Evolutionary conservation across 1,139 yeast genomes (phyloP), one percentile per base, ranked within the genome.

Genomic region (Pichia inconspicua): DNA sequence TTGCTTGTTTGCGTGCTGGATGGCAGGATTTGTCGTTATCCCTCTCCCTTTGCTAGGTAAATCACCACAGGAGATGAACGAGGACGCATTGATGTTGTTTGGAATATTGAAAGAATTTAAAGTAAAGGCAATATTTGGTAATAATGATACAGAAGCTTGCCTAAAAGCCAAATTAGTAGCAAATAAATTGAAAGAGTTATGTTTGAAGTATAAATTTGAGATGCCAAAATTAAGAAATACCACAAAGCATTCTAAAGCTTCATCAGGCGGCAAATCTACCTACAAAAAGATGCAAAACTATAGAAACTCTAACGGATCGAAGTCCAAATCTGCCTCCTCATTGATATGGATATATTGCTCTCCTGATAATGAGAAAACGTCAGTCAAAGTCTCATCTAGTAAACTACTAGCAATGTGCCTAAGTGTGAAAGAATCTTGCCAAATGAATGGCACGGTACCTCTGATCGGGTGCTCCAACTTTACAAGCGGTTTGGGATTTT

Each of bases 381-480:
- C 85, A 0, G 82, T 84, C 52, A 46, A 64, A 54, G 47, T 66
- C 53, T 72, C 79, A 37, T 95, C 86, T 61, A 70, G 73, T 40
- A 75, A 79, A 42, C 70, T 92, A 14, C 66, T 92, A 60, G 83
- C 89, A 0, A 77, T 87, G 64, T 89, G 97, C 64, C 88, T 90
- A 59, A 84, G 87, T 14, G 78, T 89, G 60, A 92, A 92, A 58
- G 97, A 92, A 62, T 90, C 97, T 0, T 86, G 96, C 59, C 92
- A 87, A 56, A 72, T 92, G 68, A 76, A 82, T 10, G 77, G 86
- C 41, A 75, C 78, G 34, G 77, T 81, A 41, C 82, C 96, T 0
- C 72, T 92, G 11, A 74, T 92, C 41, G 96, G 96, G 0, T 82
- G 96, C 65, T 95, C 87, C 9, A 78, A 95, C 45, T 94, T 90